phyloP scores from a whole-genome alignment of 805 yeast genomes.

The Lipomyces oligophaga region DNA sequence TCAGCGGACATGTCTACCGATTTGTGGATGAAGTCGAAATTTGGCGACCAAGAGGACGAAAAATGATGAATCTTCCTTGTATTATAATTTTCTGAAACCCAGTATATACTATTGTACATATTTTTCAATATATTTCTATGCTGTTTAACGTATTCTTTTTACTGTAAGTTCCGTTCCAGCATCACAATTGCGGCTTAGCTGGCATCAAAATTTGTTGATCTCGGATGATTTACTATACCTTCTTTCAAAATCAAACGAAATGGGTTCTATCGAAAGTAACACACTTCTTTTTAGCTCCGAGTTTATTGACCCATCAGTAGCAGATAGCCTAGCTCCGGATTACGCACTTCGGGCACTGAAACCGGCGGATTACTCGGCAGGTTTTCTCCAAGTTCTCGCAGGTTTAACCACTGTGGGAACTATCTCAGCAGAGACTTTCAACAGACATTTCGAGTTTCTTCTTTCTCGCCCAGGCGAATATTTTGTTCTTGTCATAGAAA shows the following conservation, averaged over 20 bases:
- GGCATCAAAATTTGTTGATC: too few relatives aligned
- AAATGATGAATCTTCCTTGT: not conserved
- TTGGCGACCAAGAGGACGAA: slow-evolving; percentile 1
- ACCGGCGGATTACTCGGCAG: slow-evolving; percentile 55
- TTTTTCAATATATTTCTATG: too few relatives aligned
- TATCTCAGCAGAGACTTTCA: slow-evolving; percentile 51
- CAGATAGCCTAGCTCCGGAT: slow-evolving; percentile 43
- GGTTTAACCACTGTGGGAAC: slow-evolving; percentile 82
- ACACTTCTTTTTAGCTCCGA: slow-evolving; percentile 4
- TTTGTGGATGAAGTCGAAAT: slow-evolving; percentile 7
- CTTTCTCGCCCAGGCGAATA: slow-evolving; percentile 48
- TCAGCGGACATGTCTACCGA: slow-evolving; percentile 3
- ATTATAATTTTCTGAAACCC: too few relatives aligned
- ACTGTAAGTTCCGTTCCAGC: too few relatives aligned
- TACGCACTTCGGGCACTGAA: slow-evolving; percentile 60
- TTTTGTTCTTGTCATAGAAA: slow-evolving; percentile 64
- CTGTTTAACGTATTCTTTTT: too few relatives aligned
- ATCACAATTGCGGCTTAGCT: too few relatives aligned
- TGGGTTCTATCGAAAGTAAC: not conserved
- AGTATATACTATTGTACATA: too few relatives aligned
- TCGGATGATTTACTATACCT: too few relatives aligned
- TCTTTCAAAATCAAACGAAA: too few relatives aligned
- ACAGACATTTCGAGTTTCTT: slow-evolving; percentile 58
- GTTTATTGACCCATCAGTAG: slow-evolving; percentile 31
- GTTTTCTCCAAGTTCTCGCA: slow-evolving; percentile 57